A percentile compares a stretch with the other conserved stretches of the same genome.
Evolutionary conservation across 305 asterid genomes (phyloP).

Genomic region (Lippia alba): DNA sequence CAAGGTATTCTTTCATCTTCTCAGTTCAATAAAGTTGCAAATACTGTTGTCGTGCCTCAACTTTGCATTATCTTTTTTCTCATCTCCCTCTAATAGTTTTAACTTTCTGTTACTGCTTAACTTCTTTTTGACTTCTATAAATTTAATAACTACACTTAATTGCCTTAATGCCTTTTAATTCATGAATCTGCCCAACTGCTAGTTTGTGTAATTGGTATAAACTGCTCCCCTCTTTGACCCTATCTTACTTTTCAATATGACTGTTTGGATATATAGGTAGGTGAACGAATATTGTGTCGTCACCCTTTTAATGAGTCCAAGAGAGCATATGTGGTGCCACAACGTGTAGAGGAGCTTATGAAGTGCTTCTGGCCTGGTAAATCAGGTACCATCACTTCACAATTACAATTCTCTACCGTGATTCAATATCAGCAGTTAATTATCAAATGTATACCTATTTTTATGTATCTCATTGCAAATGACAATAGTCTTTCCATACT

Average conservation of each 20-base stretch:
- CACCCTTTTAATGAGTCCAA: constrained; percentile 97
- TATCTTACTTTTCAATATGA: not conserved
- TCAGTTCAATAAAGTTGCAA: not conserved
- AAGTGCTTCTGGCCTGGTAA: constrained; percentile 94
- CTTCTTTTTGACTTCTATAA: too few species aligned
- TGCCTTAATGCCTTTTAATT: too few species aligned
- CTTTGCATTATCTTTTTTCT: too few species aligned
- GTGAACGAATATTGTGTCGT: constrained; percentile 89
- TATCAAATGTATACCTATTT: not conserved
- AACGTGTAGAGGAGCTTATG: constrained; percentile 92
- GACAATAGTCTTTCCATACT: not conserved
- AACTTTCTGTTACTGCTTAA: too few species aligned
- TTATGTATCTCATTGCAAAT: not conserved
- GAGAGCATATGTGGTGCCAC: constrained; percentile 96
- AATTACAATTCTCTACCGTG: too few species aligned
- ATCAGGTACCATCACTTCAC: constrained; percentile 51
- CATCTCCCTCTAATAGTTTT: too few species aligned
- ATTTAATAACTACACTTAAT: too few species aligned
- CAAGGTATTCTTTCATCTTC: constrained; percentile 57
- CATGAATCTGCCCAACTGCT: not conserved
- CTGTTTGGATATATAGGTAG: constrained; percentile 55
- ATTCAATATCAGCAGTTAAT: too few species aligned
- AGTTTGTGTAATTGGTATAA: not conserved
- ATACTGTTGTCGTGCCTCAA: too few species aligned
- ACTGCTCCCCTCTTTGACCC: not conserved